Evolutionary conservation across 2,329 filamentous ascomycete genomes (phyloP).

Genomic region (Leptoxyphium fumago): DNA sequence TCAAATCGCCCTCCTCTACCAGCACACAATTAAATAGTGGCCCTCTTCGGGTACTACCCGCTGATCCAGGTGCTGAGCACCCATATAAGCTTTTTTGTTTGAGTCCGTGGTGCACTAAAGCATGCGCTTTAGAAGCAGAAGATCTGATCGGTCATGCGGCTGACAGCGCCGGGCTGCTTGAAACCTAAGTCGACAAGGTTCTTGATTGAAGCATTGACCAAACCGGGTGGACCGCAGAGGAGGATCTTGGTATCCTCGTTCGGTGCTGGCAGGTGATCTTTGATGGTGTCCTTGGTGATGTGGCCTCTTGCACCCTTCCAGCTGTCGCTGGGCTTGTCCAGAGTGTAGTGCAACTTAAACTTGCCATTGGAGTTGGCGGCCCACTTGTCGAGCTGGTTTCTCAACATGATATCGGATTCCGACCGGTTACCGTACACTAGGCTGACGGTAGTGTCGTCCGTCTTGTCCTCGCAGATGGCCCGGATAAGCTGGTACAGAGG

Average conservation of each 20-base stretch:
- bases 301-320: conserved; percentile 39
- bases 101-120: too few relatives aligned
- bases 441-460: conserved; percentile 41
- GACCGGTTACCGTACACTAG: conserved; percentile 46
- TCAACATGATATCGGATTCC: conserved; percentile 45
- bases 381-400: conserved; percentile 40
- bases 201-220: conserved; percentile 44
- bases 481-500: conserved; percentile 49
- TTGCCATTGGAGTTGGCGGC: conserved; percentile 34
- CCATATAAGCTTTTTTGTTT: too few relatives aligned
- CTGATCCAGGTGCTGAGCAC: too few relatives aligned
- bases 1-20: too few relatives aligned
- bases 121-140: conserved; percentile 63
- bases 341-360: conserved; percentile 41
- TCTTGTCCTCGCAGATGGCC: conserved; percentile 46
- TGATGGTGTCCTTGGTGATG: conserved; percentile 38
- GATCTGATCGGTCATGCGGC: conserved; percentile 91
- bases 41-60: too few relatives aligned
- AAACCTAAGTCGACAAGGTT: conserved; percentile 47
- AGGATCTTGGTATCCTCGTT: conserved; percentile 36
- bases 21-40: too few relatives aligned
- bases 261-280: conserved; percentile 33
- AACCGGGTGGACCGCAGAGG: conserved; percentile 46
- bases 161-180: conserved; percentile 77
- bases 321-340: conserved; percentile 31